Evolutionary conservation across 1,284 basidiomycete genomes (phyloP).

Genomic region (Pseudomicrostroma phylloplanum): DNA sequence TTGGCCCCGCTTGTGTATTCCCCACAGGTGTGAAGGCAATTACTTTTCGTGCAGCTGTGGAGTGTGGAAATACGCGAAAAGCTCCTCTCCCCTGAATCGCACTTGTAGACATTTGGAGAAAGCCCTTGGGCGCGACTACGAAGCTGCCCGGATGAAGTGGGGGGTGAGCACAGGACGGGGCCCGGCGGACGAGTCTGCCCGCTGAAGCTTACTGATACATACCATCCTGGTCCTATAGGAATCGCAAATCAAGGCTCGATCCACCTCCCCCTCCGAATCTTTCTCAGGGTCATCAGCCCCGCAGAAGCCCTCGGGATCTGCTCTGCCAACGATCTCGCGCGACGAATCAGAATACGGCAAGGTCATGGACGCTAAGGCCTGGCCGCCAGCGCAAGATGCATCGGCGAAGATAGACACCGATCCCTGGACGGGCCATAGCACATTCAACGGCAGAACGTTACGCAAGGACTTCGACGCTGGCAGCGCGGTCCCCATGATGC

Average conservation of each 20-base stretch:
- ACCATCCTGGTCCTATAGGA: neutral
- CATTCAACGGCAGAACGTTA: neutral
- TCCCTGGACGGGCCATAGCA: neutral
- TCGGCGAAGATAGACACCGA: neutral
- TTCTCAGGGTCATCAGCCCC: neutral
- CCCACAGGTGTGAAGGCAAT: neutral
- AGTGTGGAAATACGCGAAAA: neutral
- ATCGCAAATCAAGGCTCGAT: neutral
- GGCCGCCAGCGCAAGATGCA: neutral
- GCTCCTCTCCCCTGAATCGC: slow-evolving; percentile 38
- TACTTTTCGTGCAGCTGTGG: neutral
- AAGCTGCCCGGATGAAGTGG: slow-evolving; percentile 53
- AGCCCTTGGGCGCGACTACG: slow-evolving; percentile 61
- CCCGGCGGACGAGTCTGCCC: no score
- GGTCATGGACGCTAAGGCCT: neutral
- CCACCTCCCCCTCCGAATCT: neutral
- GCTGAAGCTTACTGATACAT: neutral
- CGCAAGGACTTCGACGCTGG: neutral
- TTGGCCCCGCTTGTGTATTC: neutral
- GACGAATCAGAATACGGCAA: neutral
- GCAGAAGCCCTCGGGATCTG: neutral
- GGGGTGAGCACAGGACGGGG: slow-evolving; percentile 52
- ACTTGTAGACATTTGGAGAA: slow-evolving; percentile 60
- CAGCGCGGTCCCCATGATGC: neutral
- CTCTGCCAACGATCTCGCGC: neutral